Conservation (phyloP, 495 filamentous ascomycete species). For the Bacidia rubella region DNA sequence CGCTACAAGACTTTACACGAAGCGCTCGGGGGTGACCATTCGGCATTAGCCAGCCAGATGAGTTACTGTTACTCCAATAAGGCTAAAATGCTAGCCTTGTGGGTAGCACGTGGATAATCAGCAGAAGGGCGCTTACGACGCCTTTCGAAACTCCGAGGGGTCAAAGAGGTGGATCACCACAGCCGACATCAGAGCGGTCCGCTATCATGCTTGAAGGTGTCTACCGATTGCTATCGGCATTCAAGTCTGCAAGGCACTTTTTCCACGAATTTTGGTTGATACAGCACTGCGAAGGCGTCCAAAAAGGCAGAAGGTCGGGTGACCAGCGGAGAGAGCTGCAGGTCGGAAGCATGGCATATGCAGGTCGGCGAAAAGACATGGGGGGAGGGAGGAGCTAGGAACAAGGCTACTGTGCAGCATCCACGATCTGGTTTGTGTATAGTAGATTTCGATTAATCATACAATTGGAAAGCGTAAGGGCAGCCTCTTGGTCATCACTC, state of each 20-base stretch:
- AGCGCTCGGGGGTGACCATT: constrained; percentile 57
- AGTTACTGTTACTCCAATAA: not conserved
- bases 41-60: constrained; percentile 20
- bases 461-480: not conserved
- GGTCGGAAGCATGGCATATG: not conserved
- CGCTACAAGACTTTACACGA: constrained; percentile 89
- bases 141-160: not conserved
- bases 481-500: too few relatives aligned
- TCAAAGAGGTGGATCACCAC: not conserved
- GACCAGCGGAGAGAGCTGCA: not conserved
- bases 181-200: not conserved
- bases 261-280: not conserved
- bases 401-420: not conserved
- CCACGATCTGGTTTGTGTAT: not conserved
- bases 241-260: not conserved
- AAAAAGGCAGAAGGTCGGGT: not conserved
- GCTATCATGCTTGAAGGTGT: not conserved
- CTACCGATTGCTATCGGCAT: not conserved
- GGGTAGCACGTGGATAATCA: not conserved
- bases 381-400: not conserved
- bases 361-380: not conserved
- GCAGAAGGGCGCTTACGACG: not conserved
- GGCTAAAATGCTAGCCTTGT: not conserved
- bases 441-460: not conserved
- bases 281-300: not conserved